Percentiles rank a stretch among this genome's conserved stretches.
These are phyloP conservation scores for Coelastrella sp. DNA, from an alignment of 139 green algal genomes.

Conservation along the genomic window DNA sequence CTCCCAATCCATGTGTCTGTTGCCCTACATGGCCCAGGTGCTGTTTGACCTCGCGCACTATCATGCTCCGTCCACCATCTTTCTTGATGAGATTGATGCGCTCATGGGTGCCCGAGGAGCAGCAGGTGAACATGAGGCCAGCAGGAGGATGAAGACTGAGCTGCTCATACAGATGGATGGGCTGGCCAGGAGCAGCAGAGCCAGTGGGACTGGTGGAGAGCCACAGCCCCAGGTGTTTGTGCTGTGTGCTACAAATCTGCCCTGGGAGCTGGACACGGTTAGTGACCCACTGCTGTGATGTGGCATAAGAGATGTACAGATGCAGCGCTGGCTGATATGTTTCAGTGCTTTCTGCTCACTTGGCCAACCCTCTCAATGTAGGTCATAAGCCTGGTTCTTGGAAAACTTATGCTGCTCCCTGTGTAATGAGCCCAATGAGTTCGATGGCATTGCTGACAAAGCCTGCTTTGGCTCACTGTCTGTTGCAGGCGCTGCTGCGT, in stretches of 20 bases:
- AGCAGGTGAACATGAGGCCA: slow-evolving; percentile 91
- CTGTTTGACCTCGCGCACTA: slow-evolving; percentile 90
- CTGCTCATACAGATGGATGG: slow-evolving; percentile 91
- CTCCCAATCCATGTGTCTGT: no score
- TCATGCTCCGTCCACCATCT: slow-evolving; percentile 84
- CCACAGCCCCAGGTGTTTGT: slow-evolving; percentile 70
- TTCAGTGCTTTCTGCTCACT: no score
- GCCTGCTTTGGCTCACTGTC: no score
- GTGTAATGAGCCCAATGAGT: no score
- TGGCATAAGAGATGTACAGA: no score
- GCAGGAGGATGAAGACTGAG: slow-evolving; percentile 88
- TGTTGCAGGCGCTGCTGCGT: slow-evolving; percentile 85
- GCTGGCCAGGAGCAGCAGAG: slow-evolving; percentile 41
- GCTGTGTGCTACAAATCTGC: slow-evolving; percentile 94
- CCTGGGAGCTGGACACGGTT: slow-evolving; percentile 90
- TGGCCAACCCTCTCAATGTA: no score
- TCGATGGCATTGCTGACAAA: no score
- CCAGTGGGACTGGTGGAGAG: background rate
- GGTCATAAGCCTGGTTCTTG: no score
- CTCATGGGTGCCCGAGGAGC: slow-evolving; percentile 84
- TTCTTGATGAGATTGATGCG: slow-evolving; percentile 95
- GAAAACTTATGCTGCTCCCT: no score
- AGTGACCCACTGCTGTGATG: background rate
- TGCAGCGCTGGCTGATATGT: no score
- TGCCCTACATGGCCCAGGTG: background rate